Conservation (phyloP, 2,329 filamentous ascomycete genomes). For the Drechslera avenae region DNA sequence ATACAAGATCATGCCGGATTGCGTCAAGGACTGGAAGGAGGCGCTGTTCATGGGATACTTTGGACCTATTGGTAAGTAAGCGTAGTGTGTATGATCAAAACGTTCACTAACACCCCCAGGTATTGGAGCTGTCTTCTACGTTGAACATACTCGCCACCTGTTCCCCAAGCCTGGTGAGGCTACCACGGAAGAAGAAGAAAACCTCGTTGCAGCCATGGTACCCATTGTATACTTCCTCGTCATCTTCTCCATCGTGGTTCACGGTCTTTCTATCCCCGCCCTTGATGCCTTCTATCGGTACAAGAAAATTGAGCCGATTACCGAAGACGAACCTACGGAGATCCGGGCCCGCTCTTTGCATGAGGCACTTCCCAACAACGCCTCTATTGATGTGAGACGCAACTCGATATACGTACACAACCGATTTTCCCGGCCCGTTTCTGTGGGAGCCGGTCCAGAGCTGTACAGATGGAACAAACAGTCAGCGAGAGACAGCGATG, state of each 20-base stretch:
- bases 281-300: slow-evolving; percentile 50
- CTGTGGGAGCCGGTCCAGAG: slow-evolving; percentile 8
- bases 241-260: slow-evolving; percentile 54
- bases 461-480: slow-evolving; percentile 15
- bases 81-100: background rate
- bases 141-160: slow-evolving; percentile 53
- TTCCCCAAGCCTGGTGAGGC: slow-evolving; percentile 51
- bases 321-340: slow-evolving; percentile 39
- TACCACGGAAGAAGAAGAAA: slow-evolving; percentile 48
- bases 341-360: slow-evolving; percentile 44
- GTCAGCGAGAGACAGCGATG: slow-evolving; percentile 4
- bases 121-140: slow-evolving; percentile 54
- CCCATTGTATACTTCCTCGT: slow-evolving; percentile 57
- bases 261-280: slow-evolving; percentile 56
- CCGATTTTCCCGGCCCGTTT: slow-evolving; percentile 49
- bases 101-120: slow-evolving; percentile 19
- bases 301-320: slow-evolving; percentile 51
- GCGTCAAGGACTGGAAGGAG: slow-evolving; percentile 61
- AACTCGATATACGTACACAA: slow-evolving; percentile 53
- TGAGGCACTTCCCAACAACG: slow-evolving; percentile 50
- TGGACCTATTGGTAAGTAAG: slow-evolving; percentile 46
- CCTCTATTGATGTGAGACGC: slow-evolving; percentile 39
- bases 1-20: slow-evolving; percentile 62
- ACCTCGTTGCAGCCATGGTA: slow-evolving; percentile 48
- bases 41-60: slow-evolving; percentile 66